Evolutionary conservation across 2,329 filamentous ascomycete genomes (phyloP), one percentile per base, ranked within the genome.

Genomic region (Epicoccum nigrum): DNA sequence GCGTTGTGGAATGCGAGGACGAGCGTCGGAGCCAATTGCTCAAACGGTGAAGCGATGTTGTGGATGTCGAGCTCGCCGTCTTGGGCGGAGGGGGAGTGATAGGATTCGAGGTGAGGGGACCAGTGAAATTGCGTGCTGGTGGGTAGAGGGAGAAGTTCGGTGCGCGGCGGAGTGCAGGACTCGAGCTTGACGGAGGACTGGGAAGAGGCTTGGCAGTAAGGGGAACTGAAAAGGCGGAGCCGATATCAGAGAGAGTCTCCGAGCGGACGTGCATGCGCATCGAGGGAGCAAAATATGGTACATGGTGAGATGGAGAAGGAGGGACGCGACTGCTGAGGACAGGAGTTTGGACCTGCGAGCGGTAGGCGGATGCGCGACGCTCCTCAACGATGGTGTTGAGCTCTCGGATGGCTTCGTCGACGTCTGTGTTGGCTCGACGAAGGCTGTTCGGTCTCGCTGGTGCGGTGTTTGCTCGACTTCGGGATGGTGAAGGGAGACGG

Each of bases 321-420:
- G 64, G 63, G 54, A 68, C 62, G 8, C 64, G 58, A 43, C 60
- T 60, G 63, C 59, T 57, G 32, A 68, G 53, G 7, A 62, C 54
- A 2, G 70, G 62, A 1, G 64, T 62, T n/a, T 65, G 61, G 17
- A 62, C 63, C 19, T 63, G 59, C 0, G 65, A 66, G 23, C 68
- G 63, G 51, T 69, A 70, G 7, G 69, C 67, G 39, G 73, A 74
- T 21, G 71, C 72, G n/a, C 76, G 66, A 13, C 72, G 72, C 58
- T 79, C 76, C 58, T 79, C 76, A 40, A 79, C 73, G 43, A 79
- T 79, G 17, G 74, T 78, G 63, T 80, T 79, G 47, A 79, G 71
- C 59, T 79, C 77, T 3, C 75, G 69, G 44, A 79, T 76, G 12
- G 76, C 77, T 28, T 74, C 71, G 27, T 80, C 77, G 7, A 79